These are phyloP conservation scores for Dendrocalamus latiflorus DNA, from an alignment of 202 grass and related monocot genomes.

Conservation along the genomic window DNA sequence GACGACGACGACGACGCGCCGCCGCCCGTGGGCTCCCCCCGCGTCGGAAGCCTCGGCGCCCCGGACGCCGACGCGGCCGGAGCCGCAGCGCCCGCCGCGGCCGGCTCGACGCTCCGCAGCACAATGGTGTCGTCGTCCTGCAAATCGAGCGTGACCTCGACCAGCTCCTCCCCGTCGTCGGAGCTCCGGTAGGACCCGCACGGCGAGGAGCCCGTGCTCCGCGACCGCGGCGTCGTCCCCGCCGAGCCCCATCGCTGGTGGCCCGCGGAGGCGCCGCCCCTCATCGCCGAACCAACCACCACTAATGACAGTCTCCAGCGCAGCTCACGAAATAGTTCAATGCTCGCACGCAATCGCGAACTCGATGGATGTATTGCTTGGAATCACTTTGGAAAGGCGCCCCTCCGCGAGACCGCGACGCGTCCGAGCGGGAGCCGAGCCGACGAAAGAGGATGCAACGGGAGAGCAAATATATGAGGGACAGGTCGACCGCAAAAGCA, in stretches of 20 bases:
- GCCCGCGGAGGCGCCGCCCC: conserved; percentile 15
- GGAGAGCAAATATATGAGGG: conserved; percentile 30
- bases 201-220: conserved; percentile 52
- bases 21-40: conserved; percentile 17
- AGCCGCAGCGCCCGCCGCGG: not conserved
- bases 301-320: not conserved
- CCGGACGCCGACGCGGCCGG: not conserved
- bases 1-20: conserved; percentile 30
- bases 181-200: conserved; percentile 39
- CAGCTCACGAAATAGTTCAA: conserved; percentile 18
- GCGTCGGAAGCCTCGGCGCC: conserved; percentile 15
- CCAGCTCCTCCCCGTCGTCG: conserved; percentile 82
- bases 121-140: conserved; percentile 89
- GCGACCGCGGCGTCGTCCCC: conserved; percentile 47
- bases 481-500: conserved; percentile 6
- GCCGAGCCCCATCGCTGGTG: conserved; percentile 45
- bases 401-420: conserved; percentile 32
- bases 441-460: conserved; percentile 23
- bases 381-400: conserved; percentile 27
- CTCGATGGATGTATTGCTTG: not conserved
- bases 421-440: conserved; percentile 40
- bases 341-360: not conserved
- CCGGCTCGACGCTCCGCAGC: conserved; percentile 81
- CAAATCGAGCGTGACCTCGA: conserved; percentile 94
- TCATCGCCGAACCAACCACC: conserved; percentile 30